Base-by-base conservation (phyloP, 2,329 filamentous ascomycete species). In the Hypomyces rosellus region DNA sequence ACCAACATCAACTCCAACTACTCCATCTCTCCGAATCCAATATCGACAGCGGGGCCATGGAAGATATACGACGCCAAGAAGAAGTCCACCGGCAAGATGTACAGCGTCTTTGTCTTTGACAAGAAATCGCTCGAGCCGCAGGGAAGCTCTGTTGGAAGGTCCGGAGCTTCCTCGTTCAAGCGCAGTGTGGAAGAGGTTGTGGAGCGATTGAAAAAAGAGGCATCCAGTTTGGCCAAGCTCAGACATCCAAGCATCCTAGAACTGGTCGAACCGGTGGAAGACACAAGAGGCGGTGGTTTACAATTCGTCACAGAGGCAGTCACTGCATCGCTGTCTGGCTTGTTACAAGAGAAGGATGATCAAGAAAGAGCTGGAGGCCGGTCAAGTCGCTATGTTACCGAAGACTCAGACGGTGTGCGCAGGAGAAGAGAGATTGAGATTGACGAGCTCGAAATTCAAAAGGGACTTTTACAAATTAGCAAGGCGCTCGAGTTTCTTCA, bases 51-150 rank as follows among this genome's bases (percentile, higher is more conserved):
- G 14, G 93, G 93, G 15, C 89, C 91, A 52, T 99, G 93, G 93
- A 95, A 90, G 74, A 93, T 99, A 63, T 92, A 92, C 77, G 91
- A 96, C 72, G 91, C 88, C 52, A 97, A 95, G 75, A 95, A 95
- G 73, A 97, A 96, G 72, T 89, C 87, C 30, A 96, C 90, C 0
- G 89, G 88, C 58, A 95, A 93, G 67, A 69, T 85, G 7, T 93
- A 86, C 49, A 96, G 91, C 14, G 84, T 97, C 58, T 99, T 97
- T 63, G 84, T 97, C 57, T 96, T 97, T 66, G 93, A 99, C 58
- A 85, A 84, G 65, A 96, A 95, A 70, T 81, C 82, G 1, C 74
- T 99, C 49, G 91, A 96, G 51, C 73, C 81, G 9, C 67, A 71
- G 51, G 64, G 64, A 46, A 65, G 53, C 57, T 65, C 68, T 0